These are phyloP conservation scores for Salvia sclarea DNA, from an alignment of 305 asterid genomes.

Conservation along the genomic window DNA sequence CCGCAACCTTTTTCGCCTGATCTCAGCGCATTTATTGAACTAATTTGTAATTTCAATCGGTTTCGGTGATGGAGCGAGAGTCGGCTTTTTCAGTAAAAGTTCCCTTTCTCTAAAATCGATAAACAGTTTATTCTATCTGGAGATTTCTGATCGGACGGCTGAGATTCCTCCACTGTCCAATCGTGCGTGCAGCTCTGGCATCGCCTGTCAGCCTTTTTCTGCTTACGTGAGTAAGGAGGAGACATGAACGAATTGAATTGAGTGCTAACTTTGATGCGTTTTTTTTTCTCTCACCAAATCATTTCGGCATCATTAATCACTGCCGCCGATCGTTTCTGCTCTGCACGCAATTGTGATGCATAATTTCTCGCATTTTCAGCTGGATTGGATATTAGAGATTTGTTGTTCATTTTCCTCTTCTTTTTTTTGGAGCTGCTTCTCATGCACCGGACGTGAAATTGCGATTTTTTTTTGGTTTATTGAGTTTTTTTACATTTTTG, in stretches of 20 bases:
- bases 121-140: conserved; percentile 23
- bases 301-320: conserved; percentile 35
- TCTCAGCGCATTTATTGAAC: background rate
- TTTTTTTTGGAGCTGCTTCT: conserved; percentile 26
- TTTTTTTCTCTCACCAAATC: conserved; percentile 34
- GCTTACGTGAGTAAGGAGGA: conserved; percentile 36
- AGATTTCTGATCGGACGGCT: conserved; percentile 44
- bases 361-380: conserved; percentile 5
- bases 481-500: conserved; percentile 32
- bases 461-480: conserved; percentile 29
- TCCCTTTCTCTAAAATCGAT: conserved; percentile 39
- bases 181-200: conserved; percentile 41
- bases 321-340: conserved; percentile 22
- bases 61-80: conserved; percentile 21
- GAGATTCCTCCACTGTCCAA: conserved; percentile 32
- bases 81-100: conserved; percentile 23
- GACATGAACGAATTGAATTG: no score
- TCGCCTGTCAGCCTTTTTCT: conserved; percentile 35
- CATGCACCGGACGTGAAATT: conserved; percentile 47
- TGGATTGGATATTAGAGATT: background rate
- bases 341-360: background rate
- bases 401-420: background rate
- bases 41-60: background rate
- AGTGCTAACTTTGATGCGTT: conserved; percentile 12
- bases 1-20: background rate